These are phyloP conservation scores for Sugiyamaella pinicola DNA, from an alignment of 1,139 yeast genomes.

Conservation along the genomic window DNA sequence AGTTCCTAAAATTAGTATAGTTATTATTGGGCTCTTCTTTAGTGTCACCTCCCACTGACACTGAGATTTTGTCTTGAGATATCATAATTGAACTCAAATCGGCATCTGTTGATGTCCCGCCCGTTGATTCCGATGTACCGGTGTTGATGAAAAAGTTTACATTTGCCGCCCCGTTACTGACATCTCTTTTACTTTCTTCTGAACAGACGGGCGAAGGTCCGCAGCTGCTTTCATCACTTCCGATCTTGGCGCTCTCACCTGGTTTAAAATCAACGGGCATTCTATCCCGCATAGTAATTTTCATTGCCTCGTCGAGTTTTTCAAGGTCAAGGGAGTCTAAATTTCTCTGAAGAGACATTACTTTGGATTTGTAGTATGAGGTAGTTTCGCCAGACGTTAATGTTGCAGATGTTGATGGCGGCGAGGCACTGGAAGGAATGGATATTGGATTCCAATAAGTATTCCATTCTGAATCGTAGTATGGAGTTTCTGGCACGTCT, in stretches of 20 bases:
- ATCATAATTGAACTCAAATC: slow-evolving; percentile 2
- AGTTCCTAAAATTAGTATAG: slow-evolving; percentile 9
- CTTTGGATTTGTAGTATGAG: slow-evolving; percentile 2
- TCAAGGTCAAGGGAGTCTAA: slow-evolving; percentile 11
- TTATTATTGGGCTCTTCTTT: neutral
- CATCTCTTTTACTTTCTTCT: neutral
- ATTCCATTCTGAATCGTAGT: slow-evolving; percentile 4
- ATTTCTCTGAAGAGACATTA: neutral
- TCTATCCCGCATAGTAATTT: slow-evolving; percentile 19
- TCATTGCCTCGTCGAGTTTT: slow-evolving; percentile 19
- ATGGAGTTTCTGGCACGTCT: neutral
- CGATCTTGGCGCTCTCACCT: neutral
- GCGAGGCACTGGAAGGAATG: neutral
- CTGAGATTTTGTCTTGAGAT: slow-evolving; percentile 5
- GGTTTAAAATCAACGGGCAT: slow-evolving; percentile 15
- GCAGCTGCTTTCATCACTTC: neutral
- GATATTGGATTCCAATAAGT: slow-evolving; percentile 9
- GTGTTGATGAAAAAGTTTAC: neutral
- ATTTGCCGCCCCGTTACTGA: neutral
- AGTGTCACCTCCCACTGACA: neutral
- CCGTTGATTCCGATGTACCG: neutral
- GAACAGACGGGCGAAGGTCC: neutral
- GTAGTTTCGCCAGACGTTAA: slow-evolving; percentile 4
- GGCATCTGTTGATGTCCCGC: neutral
- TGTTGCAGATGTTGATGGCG: slow-evolving; percentile 4